Conservation (phyloP, 805 yeast species). For the Pichia insulana region DNA sequence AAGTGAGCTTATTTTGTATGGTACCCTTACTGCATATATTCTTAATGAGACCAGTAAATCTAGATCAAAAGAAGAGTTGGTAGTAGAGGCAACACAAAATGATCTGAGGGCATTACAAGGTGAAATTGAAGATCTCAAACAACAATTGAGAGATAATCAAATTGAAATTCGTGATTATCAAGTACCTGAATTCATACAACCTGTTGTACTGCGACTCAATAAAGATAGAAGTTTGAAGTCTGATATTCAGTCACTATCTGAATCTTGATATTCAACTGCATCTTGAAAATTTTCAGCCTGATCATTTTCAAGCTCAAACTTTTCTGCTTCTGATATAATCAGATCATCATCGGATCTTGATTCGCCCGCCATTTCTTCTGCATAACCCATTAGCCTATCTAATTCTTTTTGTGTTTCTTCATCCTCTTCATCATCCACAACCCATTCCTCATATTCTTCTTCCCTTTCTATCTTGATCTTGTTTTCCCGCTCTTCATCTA, state of each 20-base stretch:
- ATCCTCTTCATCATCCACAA: slow-evolving; percentile 3
- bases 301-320: not conserved
- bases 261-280: not conserved
- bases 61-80: slow-evolving; percentile 49
- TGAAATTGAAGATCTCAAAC: slow-evolving; percentile 53
- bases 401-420: slow-evolving; percentile 2
- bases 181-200: slow-evolving; percentile 35
- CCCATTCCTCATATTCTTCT: not conserved
- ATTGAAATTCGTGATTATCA: slow-evolving; percentile 37
- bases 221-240: slow-evolving; percentile 12
- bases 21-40: slow-evolving; percentile 65
- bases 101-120: slow-evolving; percentile 63
- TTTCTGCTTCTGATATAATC: not conserved
- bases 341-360: not conserved
- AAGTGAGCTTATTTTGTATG: slow-evolving; percentile 67
- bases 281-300: not conserved
- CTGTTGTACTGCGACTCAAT: slow-evolving; percentile 35
- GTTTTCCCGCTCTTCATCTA: not conserved
- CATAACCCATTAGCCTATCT: not conserved
- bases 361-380: not conserved
- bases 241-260: not conserved
- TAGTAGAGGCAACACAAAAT: slow-evolving; percentile 61
- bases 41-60: slow-evolving; percentile 66
- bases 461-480: too few species aligned
- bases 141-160: slow-evolving; percentile 33